These are phyloP conservation scores for Astrothelium macrocarpum DNA, from an alignment of 495 filamentous ascomycete species.

Conservation along the genomic window DNA sequence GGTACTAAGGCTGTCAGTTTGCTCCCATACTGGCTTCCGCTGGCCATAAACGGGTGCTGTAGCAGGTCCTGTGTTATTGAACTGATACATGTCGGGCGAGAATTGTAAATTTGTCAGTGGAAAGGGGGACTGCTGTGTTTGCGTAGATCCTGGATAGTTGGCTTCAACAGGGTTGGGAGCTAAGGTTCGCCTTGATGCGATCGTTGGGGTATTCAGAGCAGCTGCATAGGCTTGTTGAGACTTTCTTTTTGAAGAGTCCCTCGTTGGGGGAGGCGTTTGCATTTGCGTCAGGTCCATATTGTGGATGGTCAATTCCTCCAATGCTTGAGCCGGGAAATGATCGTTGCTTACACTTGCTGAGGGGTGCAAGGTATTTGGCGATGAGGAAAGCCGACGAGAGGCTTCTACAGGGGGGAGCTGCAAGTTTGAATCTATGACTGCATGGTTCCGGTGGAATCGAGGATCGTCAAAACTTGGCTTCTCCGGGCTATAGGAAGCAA, in stretches of 20 bases:
- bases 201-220: conserved; percentile 29
- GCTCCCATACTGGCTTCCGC: conserved; percentile 67
- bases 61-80: conserved; percentile 60
- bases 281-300: conserved; percentile 45
- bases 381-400: conserved; percentile 46
- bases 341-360: conserved; percentile 41
- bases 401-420: conserved; percentile 49
- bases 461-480: conserved; percentile 22
- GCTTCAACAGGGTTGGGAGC: conserved; percentile 39
- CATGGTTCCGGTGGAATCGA: conserved; percentile 46
- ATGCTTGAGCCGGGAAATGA: conserved; percentile 8
- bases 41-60: conserved; percentile 57
- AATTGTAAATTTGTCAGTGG: conserved; percentile 48
- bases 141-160: conserved; percentile 30
- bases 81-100: conserved; percentile 59
- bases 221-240: conserved; percentile 26
- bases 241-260: conserved; percentile 41
- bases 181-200: conserved; percentile 35
- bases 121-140: conserved; percentile 24
- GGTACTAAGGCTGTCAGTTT: conserved; percentile 31
- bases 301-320: conserved; percentile 22
- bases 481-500: conserved; percentile 8
- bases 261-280: conserved; percentile 58
- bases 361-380: conserved; percentile 37
- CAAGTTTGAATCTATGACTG: conserved; percentile 39